Evolutionary conservation across 805 yeast species (phyloP).

Genomic region (Metahyphopichia silvanorum): DNA sequence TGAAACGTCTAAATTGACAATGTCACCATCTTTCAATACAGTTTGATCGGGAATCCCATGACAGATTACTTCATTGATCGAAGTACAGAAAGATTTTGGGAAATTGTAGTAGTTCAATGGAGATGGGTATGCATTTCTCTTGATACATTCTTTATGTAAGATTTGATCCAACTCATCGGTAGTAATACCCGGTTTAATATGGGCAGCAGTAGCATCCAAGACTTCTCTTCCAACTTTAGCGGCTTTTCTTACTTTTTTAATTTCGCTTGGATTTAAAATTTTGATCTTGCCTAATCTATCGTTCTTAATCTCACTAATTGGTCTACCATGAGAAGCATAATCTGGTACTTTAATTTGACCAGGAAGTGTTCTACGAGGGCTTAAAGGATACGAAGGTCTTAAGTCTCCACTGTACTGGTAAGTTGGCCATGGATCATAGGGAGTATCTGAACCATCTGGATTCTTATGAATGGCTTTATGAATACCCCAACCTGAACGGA

Average conservation of each 20-base stretch:
- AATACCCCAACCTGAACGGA: conserved; percentile 62
- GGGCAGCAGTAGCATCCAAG: conserved; percentile 83
- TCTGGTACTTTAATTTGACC: conserved; percentile 74
- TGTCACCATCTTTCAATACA: conserved; percentile 88
- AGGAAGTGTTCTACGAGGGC: conserved; percentile 70
- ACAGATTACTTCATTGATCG: conserved; percentile 92
- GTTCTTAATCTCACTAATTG: conserved; percentile 70
- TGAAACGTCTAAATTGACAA: conserved; percentile 86
- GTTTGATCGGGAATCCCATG: conserved; percentile 96
- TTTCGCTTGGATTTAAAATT: conserved; percentile 61
- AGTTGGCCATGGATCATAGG: conserved; percentile 85
- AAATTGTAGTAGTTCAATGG: conserved; percentile 92
- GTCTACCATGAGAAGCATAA: conserved; percentile 77
- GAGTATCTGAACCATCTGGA: conserved; percentile 46
- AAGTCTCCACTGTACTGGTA: conserved; percentile 71
- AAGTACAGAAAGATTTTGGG: conserved; percentile 90
- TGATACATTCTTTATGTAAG: conserved; percentile 84
- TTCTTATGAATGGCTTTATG: conserved; percentile 74
- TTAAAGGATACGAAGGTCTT: conserved; percentile 78
- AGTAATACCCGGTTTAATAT: conserved; percentile 82
- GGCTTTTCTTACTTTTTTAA: conserved; percentile 73
- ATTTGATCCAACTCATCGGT: conserved; percentile 88
- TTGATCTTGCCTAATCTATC: conserved; percentile 68
- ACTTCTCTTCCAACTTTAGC: conserved; percentile 79
- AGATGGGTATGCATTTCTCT: conserved; percentile 89